phyloP scores from a whole-genome alignment of 768 basidiomycete species.

The Termitomyces sp. region DNA sequence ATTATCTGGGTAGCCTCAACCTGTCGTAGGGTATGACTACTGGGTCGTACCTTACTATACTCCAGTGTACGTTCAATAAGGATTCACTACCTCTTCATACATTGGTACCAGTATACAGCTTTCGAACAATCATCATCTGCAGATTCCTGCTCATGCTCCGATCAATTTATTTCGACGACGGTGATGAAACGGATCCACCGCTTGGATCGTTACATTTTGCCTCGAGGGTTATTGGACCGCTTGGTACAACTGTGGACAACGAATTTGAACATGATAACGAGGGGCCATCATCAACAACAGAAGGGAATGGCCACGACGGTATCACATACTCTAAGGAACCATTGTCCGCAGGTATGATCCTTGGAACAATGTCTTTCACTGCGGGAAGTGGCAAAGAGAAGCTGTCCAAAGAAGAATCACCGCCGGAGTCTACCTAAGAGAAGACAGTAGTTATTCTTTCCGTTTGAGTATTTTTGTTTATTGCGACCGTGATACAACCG shows the following conservation, averaged over 20 bases:
- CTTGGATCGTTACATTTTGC: constrained; percentile 16
- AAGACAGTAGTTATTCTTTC: not conserved
- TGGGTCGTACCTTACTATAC: constrained; percentile 30
- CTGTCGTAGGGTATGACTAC: constrained; percentile 25
- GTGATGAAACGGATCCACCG: constrained; percentile 7
- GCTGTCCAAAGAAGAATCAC: not conserved
- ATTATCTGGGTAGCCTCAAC: constrained; percentile 15
- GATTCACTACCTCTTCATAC: not conserved
- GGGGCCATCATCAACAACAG: not conserved
- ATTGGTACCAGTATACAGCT: constrained; percentile 10
- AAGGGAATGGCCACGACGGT: constrained; percentile 12
- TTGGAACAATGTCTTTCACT: not conserved
- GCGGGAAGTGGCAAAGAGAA: not conserved
- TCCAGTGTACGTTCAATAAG: constrained; percentile 20
- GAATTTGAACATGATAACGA: constrained; percentile 9
- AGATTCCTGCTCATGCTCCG: constrained; percentile 25
- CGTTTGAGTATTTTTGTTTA: not conserved
- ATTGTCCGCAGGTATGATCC: constrained; percentile 13
- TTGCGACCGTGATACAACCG: not conserved
- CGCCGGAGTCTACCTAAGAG: not conserved
- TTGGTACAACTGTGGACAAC: constrained; percentile 21
- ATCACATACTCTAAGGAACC: constrained; percentile 19
- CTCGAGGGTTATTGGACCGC: constrained; percentile 20
- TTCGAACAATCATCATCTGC: constrained; percentile 28
- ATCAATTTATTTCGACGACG: constrained; percentile 18